Conservation (phyloP, 225 moss, liverwort and hornwort species). For the Bryoerythrophyllum caledonicum region DNA sequence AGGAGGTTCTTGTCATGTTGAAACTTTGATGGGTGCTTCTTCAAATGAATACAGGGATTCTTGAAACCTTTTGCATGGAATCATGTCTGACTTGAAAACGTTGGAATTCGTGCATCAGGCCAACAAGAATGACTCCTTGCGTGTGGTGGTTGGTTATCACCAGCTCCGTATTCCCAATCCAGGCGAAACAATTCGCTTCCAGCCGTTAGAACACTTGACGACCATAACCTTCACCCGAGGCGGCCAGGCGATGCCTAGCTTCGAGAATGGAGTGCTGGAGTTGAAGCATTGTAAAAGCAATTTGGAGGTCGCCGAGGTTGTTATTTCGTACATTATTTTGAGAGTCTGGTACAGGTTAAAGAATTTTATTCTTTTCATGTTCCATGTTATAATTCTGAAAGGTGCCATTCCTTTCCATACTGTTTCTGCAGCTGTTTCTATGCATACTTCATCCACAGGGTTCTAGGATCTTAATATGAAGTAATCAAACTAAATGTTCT, state of each 20-base stretch:
- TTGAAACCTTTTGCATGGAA: conserved; percentile 5
- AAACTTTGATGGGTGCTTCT: too few relatives aligned
- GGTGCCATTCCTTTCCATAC: background rate
- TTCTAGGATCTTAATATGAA: conserved; percentile 9
- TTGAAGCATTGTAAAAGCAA: conserved; percentile 60
- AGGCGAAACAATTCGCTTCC: conserved; percentile 65
- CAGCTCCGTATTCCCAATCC: conserved; percentile 65
- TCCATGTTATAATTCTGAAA: background rate
- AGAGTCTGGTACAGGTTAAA: background rate
- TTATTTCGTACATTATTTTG: background rate
- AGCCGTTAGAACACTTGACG: conserved; percentile 79
- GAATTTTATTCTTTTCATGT: background rate
- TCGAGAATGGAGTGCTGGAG: conserved; percentile 55
- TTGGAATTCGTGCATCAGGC: conserved; percentile 51
- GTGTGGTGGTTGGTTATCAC: conserved; percentile 85
- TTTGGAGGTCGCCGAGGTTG: conserved; percentile 91
- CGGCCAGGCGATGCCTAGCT: conserved; percentile 37
- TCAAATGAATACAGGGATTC: background rate
- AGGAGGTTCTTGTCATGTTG: too few relatives aligned
- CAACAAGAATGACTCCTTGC: conserved; percentile 87
- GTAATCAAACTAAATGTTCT: conserved; percentile 1
- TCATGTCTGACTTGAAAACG: conserved; percentile 12
- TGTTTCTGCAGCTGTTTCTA: conserved; percentile 3
- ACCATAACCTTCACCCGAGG: conserved; percentile 62
- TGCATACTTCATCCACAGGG: background rate